phyloP scores from a whole-genome alignment of 805 yeast species.

The Jamesozyma spencerorum region DNA sequence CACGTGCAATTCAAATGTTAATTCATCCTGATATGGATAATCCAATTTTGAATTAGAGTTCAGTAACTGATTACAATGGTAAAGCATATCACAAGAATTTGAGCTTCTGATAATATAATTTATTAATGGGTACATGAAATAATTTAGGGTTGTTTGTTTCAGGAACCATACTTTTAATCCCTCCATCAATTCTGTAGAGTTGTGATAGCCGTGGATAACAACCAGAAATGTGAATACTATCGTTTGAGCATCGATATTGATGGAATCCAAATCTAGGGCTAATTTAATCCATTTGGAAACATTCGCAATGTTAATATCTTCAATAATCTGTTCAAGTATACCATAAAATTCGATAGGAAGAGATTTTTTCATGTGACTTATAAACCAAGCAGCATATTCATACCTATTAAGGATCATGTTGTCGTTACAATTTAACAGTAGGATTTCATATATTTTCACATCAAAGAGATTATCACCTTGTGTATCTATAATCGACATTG shows the following conservation, averaged over 20 bases:
- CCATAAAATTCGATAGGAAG: slow-evolving; percentile 8
- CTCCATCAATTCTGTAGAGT: slow-evolving; percentile 6
- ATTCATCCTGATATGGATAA: slow-evolving; percentile 14
- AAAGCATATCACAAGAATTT: slow-evolving; percentile 9
- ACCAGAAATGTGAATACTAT: slow-evolving; percentile 5
- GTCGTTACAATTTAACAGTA: slow-evolving; percentile 13
- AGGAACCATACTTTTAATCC: slow-evolving; percentile 15
- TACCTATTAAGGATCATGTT: slow-evolving; percentile 12
- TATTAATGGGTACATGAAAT: slow-evolving; percentile 15
- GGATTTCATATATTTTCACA: slow-evolving; percentile 7
- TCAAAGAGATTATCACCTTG: slow-evolving; percentile 7
- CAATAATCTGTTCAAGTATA: slow-evolving; percentile 7
- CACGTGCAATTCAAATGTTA: slow-evolving; percentile 15
- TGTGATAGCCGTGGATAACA: slow-evolving; percentile 10
- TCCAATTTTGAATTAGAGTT: slow-evolving; percentile 6
- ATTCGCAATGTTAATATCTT: slow-evolving; percentile 4
- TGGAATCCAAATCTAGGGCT: background rate
- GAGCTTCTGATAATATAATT: slow-evolving; percentile 12
- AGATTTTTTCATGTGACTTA: slow-evolving; percentile 9
- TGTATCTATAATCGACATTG: background rate
- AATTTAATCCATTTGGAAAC: background rate
- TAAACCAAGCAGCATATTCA: slow-evolving; percentile 15
- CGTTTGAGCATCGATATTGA: slow-evolving; percentile 4
- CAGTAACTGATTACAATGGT: slow-evolving; percentile 18
- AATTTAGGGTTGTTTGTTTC: slow-evolving; percentile 5